A percentile compares a stretch with the other conserved stretches of the same genome.
Conservation (phyloP, 352 stramenopile genomes). For the Pythium phragmiticola region DNA sequence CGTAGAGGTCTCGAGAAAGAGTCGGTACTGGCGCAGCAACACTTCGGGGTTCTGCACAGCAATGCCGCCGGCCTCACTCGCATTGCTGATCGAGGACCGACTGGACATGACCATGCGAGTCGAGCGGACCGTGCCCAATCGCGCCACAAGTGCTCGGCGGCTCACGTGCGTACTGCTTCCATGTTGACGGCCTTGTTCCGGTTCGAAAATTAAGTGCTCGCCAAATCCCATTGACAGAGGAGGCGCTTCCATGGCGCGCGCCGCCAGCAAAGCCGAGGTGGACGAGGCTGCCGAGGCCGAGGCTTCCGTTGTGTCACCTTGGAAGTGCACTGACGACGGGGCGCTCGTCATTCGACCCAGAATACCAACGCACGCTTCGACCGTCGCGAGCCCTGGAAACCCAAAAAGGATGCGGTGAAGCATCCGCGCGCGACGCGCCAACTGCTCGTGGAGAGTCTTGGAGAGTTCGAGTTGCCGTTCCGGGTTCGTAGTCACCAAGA, state of each 20-base stretch:
- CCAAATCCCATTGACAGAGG: conserved; percentile 27
- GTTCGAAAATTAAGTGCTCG: conserved; percentile 25
- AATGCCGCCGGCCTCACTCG: conserved; percentile 16
- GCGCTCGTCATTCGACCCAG: conserved; percentile 76
- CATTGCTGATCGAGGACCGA: conserved; percentile 8
- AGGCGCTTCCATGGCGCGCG: conserved; percentile 19
- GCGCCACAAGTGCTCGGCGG: conserved; percentile 9
- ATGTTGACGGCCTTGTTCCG: conserved; percentile 1
- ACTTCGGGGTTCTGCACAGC: conserved; percentile 71
- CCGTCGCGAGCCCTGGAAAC: conserved; percentile 65
- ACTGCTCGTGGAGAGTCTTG: conserved; percentile 62
- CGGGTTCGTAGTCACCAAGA: conserved; percentile 57
- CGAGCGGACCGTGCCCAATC: conserved; percentile 18
- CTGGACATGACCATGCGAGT: conserved; percentile 31
- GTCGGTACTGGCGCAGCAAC: conserved; percentile 65
- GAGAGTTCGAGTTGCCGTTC: conserved; percentile 66
- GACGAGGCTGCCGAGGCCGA: conserved; percentile 4
- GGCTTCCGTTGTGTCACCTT: conserved; percentile 29
- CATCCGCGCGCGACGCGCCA: conserved; percentile 76
- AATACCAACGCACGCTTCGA: conserved; percentile 75
- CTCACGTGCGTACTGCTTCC: background rate
- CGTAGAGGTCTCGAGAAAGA: conserved; percentile 67
- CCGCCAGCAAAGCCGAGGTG: conserved; percentile 9
- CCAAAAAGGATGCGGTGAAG: conserved; percentile 76
- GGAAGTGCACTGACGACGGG: conserved; percentile 56